Evolutionary conservation across 495 filamentous ascomycete species (phyloP), one percentile per base, ranked within the genome.

Genomic region (Aspergillus kassunensis): DNA sequence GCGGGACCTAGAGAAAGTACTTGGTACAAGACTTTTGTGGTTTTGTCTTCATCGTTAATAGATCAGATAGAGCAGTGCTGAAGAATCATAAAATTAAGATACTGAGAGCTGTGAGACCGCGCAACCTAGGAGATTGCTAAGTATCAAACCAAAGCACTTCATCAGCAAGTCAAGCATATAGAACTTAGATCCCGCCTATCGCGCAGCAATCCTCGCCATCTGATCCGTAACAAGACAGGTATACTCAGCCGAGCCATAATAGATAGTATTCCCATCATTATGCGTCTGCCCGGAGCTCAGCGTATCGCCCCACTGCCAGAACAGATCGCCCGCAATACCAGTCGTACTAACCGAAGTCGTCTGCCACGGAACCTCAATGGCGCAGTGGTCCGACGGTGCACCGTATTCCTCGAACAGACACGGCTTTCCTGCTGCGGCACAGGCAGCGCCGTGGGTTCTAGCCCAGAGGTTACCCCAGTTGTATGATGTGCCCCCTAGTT

Each of bases 331-430:
- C 0, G 72, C 75, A 18, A 87, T 39, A 21, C 69, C 71, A 44
- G 78, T 78, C 5, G 77, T 71, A 24, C 71, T 57, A 4, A 83
- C 59, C 0, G 72, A 67, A 2, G 82, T 73, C 25, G 69, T 58
- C 65, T 87, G 85, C 85, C 84, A 88, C 23, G 71, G 68, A 8
- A 67, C 64, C 59, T 82, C 66, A 6, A 82, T 68, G 53, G 30
- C 63, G 62, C 58, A 77, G 41, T 63, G 74, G 49, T 66, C 56
- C 25, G 56, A 71, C 4, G 66, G 72, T 27, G 76, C 59, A 51
- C 83, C 83, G 56, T 88, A 89, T 61, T 88, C 86, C 53, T 89
- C 86, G 42, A 85, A 75, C 21, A 88, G 70, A 42, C 86, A 85
- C 0, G 86, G 84, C 67, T 88, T 88, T 15, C 76, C 76, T 6